Evolutionary conservation across 495 filamentous ascomycete species (phyloP).

Genomic region (Xylaria flabelliformis): DNA sequence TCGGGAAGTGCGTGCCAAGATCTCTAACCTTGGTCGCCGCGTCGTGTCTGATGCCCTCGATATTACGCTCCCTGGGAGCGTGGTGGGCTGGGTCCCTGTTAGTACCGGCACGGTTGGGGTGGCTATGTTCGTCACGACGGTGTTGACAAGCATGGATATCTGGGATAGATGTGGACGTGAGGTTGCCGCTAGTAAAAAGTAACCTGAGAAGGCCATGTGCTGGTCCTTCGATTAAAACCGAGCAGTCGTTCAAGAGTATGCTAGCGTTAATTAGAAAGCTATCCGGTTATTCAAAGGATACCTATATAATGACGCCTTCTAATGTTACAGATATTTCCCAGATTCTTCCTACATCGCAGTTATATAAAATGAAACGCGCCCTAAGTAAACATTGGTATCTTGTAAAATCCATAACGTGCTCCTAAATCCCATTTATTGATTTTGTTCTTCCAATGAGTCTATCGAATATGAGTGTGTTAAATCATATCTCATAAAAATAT

Average conservation of each 20-base stretch:
- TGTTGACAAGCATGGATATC: constrained; percentile 61
- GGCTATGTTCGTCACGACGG: constrained; percentile 63
- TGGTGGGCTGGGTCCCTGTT: constrained; percentile 61
- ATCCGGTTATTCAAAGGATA: neutral
- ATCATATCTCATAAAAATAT: neutral
- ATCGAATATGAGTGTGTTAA: neutral
- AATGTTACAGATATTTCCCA: neutral
- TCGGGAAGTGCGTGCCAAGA: constrained; percentile 31
- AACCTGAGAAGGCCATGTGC: neutral
- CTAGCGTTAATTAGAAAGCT: neutral
- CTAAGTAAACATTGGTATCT: neutral
- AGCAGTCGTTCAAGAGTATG: neutral
- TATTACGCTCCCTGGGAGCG: constrained; percentile 59
- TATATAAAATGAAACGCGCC: neutral
- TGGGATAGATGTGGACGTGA: constrained; percentile 60
- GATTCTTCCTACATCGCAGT: neutral
- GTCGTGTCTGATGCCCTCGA: constrained; percentile 63
- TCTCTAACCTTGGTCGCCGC: constrained; percentile 41
- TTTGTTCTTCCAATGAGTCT: neutral
- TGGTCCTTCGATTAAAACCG: neutral
- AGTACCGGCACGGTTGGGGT: constrained; percentile 54
- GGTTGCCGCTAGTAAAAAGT: constrained; percentile 28
- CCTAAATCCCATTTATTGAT: neutral
- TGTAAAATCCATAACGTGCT: neutral
- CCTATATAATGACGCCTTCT: neutral